These are phyloP conservation scores for Marasmius fiardii DNA, from an alignment of 1,284 basidiomycete species.

Conservation along the genomic window DNA sequence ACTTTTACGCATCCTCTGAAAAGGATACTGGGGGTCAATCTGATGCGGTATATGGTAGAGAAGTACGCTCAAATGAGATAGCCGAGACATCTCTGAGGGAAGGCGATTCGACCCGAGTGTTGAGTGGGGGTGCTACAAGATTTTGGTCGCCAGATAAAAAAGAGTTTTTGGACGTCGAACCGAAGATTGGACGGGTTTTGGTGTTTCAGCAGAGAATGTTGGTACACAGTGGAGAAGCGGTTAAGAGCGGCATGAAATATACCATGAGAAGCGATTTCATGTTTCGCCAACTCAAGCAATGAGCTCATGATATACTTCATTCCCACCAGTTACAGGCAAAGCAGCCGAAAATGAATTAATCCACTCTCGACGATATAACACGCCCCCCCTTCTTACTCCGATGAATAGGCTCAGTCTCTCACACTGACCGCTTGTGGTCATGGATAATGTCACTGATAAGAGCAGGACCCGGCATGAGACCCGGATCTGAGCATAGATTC, in stretches of 20 bases:
- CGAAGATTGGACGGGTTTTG: slow-evolving; percentile 31
- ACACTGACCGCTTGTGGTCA: too few relatives aligned
- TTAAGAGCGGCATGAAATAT: slow-evolving; percentile 32
- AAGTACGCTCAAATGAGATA: background rate
- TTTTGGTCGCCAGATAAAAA: slow-evolving; percentile 37
- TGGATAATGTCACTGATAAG: too few relatives aligned
- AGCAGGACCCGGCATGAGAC: too few relatives aligned
- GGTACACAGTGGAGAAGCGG: slow-evolving; percentile 37
- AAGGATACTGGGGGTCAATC: background rate
- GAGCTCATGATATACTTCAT: background rate
- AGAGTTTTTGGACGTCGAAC: slow-evolving; percentile 31
- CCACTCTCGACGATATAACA: background rate
- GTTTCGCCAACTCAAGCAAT: slow-evolving; percentile 16
- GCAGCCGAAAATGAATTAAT: too few relatives aligned
- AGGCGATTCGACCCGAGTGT: slow-evolving; percentile 5
- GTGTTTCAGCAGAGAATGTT: slow-evolving; percentile 41
- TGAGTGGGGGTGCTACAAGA: slow-evolving; percentile 32
- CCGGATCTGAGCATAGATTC: too few relatives aligned
- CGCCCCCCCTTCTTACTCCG: too few relatives aligned
- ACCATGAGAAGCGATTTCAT: slow-evolving; percentile 36
- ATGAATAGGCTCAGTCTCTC: too few relatives aligned
- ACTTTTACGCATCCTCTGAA: background rate
- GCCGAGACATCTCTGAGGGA: background rate
- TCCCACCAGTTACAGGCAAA: background rate
- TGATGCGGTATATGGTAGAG: background rate